Base-by-base conservation (phyloP, 192 early-diverging fungal genomes). In the Geranomyces michiganensis region DNA sequence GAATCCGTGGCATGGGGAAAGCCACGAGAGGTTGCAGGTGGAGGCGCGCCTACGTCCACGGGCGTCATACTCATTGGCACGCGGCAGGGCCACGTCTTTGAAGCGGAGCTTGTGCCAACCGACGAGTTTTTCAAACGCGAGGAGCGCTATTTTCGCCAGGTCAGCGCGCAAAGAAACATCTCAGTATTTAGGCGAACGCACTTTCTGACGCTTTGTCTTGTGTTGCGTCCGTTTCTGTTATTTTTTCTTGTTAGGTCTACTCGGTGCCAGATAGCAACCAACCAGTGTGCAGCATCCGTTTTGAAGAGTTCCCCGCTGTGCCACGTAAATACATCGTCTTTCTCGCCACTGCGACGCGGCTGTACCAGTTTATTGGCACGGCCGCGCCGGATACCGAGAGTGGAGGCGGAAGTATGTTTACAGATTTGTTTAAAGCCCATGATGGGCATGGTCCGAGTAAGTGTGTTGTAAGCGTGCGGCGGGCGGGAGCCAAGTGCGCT, bases 1-100 rank as follows among this genome's bases (percentile, higher is more conserved):
- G 91, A 94, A 33, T 91, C 92, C 0, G 88, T 98, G n/a, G 95
- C 92, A 1, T 98, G 96, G 96, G 94, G 92, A 47, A 83, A 86
- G 59, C 79, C 77, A 8, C 68, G 77, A 27, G 85, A 81, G 43
- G 73, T 78, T 4, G 59, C 75, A 0, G 36, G 36, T 10, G 36
- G n/a, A n/a, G n/a, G n/a, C n/a, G 75, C 65, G 0, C 86, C 86
- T 33, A 77, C 82, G 4, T 90, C 92, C 0, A 96, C 96, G 1
- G 88, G 88, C 51, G 84, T 90, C 13, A 91, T 97, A 44, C 82
- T 98, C 63, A 78, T 98, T 48, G 96, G 93, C 8, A 81, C 82
- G 26, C 90, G 90, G 6, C 90, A 92, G 55, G 96, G 96, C 17
- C 83, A 89, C 49, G 88, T 98, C 56, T 96, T 90, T 76, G 96